A percentile compares a stretch with the other conserved stretches of the same genome.
phyloP scores from a whole-genome alignment of 371 early-diverging fungal genomes.

The Saksenaea vasiformis region DNA sequence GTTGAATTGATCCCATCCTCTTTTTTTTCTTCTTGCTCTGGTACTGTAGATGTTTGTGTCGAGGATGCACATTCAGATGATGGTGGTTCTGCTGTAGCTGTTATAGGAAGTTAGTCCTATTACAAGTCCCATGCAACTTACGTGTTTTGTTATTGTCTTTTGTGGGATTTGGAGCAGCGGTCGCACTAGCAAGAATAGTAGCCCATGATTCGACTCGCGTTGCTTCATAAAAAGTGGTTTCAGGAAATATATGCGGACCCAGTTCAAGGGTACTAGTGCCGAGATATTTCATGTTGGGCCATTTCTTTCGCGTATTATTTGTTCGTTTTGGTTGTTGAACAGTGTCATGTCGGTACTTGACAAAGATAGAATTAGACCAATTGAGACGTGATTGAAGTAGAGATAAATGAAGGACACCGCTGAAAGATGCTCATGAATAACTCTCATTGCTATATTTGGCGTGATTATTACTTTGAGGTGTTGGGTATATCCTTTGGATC shows the following conservation, averaged over 20 bases:
- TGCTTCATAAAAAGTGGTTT: conserved; percentile 46
- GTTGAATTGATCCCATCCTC: not conserved
- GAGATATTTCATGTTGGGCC: conserved; percentile 43
- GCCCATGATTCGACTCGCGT: conserved; percentile 30
- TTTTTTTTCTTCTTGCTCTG: not conserved
- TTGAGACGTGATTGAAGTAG: conserved; percentile 48
- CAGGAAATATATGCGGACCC: conserved; percentile 43
- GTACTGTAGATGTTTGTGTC: not conserved
- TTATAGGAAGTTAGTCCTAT: not conserved
- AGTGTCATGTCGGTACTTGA: conserved; percentile 41
- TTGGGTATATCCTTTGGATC: not conserved
- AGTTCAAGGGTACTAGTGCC: conserved; percentile 36
- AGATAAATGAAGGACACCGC: conserved; percentile 37
- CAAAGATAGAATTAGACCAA: conserved; percentile 40
- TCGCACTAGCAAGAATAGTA: conserved; percentile 8
- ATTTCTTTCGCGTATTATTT: conserved; percentile 33
- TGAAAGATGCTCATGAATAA: not conserved
- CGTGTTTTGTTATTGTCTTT: not conserved
- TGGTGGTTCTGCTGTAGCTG: not conserved
- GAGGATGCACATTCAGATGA: not conserved
- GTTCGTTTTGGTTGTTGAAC: conserved; percentile 39
- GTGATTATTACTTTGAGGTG: conserved; percentile 16
- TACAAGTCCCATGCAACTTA: not conserved
- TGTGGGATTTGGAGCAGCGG: not conserved
- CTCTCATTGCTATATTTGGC: not conserved